phyloP scores from a whole-genome alignment of 805 yeast species.

The Starmerella sirachaensis region DNA sequence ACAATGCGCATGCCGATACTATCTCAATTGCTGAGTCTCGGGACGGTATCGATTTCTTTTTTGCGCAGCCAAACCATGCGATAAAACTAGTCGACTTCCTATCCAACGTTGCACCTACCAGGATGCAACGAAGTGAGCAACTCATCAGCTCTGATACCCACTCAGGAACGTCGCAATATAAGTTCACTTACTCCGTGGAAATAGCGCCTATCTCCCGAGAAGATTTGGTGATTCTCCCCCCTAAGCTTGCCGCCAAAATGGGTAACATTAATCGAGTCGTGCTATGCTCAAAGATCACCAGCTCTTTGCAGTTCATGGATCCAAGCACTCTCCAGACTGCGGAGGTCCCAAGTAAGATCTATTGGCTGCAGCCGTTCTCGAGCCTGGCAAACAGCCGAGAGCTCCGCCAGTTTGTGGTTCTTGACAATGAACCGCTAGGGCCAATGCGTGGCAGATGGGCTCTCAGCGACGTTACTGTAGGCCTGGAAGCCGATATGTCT shows the following conservation, averaged over 20 bases:
- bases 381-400: conserved; percentile 54
- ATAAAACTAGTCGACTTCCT: conserved; percentile 84
- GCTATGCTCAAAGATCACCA: conserved; percentile 68
- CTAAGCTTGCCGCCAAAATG: conserved; percentile 62
- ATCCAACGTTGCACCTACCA: conserved; percentile 67
- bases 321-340: conserved; percentile 65
- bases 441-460: conserved; percentile 63
- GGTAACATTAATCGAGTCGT: conserved; percentile 74
- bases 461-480: conserved; percentile 73
- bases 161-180: conserved; percentile 73
- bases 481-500: conserved; percentile 70
- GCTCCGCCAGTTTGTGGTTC: conserved; percentile 67
- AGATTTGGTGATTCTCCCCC: conserved; percentile 78
- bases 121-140: conserved; percentile 73
- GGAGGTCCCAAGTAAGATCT: conserved; percentile 57
- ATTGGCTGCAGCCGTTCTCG: conserved; percentile 70
- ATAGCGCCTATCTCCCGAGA: conserved; percentile 91
- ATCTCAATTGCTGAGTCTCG: conserved; percentile 76
- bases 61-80: conserved; percentile 79
- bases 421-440: conserved; percentile 88
- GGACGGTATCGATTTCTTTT: conserved; percentile 88
- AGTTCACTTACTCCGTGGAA: conserved; percentile 81
- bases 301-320: conserved; percentile 70
- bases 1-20: conserved; percentile 86
- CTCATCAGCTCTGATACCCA: conserved; percentile 81